Conservation (phyloP, 257 asterid genomes). For the Forsythia suspensa region DNA sequence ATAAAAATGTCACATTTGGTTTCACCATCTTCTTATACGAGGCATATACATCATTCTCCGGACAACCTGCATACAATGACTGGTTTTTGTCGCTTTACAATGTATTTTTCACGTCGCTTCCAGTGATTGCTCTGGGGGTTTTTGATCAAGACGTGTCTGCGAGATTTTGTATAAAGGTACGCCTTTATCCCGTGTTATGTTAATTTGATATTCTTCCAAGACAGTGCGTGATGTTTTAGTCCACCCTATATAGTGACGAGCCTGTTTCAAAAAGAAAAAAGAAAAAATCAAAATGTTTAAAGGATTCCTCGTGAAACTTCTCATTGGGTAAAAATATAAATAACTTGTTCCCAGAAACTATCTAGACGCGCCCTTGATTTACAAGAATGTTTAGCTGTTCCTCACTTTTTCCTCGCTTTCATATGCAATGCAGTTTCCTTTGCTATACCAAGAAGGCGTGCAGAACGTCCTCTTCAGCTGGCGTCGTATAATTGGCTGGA, state of each 20-base stretch:
- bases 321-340: no score
- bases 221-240: background rate
- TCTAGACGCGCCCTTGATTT: background rate
- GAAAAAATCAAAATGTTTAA: no score
- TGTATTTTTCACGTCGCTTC: constrained; percentile 66
- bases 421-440: constrained; percentile 63
- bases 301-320: no score
- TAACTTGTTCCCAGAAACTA: no score
- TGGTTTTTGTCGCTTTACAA: constrained; percentile 70
- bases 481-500: constrained; percentile 93
- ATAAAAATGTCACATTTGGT: constrained; percentile 68
- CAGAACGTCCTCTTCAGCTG: constrained; percentile 92
- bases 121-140: constrained; percentile 67
- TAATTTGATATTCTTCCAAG: background rate
- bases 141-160: constrained; percentile 79
- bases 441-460: constrained; percentile 92
- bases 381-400: background rate
- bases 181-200: background rate
- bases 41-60: constrained; percentile 67
- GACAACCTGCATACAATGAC: constrained; percentile 68
- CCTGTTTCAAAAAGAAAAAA: no score
- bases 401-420: constrained; percentile 16
- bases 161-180: constrained; percentile 53
- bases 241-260: no score
- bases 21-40: constrained; percentile 69